Evolutionary conservation across 2,329 filamentous ascomycete species (phyloP), one percentile per base, ranked within the genome.

Genomic region (Stromatinia cepivora): DNA sequence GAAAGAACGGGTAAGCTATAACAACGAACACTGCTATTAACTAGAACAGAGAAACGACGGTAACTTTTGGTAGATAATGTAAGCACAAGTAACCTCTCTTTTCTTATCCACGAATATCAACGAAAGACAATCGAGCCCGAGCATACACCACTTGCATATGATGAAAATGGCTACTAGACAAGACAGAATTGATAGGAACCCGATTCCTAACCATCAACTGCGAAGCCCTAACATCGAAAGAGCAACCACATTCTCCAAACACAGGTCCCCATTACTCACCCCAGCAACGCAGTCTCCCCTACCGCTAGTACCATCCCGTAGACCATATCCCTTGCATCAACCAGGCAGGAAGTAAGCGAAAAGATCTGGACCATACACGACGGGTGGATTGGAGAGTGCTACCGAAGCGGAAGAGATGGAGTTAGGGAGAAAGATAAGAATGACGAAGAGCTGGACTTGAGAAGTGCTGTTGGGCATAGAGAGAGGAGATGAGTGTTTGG

Each of bases 221-320:
- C n/a, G 78, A 81, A 8, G 77, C 81, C 0, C 82, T 82, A 22
- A 84, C 77, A 70, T 84, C 82, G 73, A 84, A 84, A 85, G 82
- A 0, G 81, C 81, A 64, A 86, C 75, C 3, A 83, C 82, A 67
- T 83, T 86, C 74, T 85, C 81, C 70, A 87, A 75, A 69, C 85
- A 42, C 4, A 22, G 17, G 36, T 10, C 83, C 82, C 70, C 59
- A 63, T 70, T 56, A 31, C 31, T 64, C 22, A 70, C 46, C 20
- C 64, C 67, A 17, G 54, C 66, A 1, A 67, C 61, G 46, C 71
- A 73, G 1, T 42, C 53, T 11, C 67, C 66, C 1, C 17, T 56
- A 10, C 59, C 62, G 20, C 62, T 59, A 3, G 45, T 56, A 7
- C 68, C 66, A 63, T 70, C 68, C 8, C 70, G 48, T n/a, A n/a